These are phyloP conservation scores for Erodium maritimum DNA, from an alignment of 345 rosid species.

Conservation along the genomic window DNA sequence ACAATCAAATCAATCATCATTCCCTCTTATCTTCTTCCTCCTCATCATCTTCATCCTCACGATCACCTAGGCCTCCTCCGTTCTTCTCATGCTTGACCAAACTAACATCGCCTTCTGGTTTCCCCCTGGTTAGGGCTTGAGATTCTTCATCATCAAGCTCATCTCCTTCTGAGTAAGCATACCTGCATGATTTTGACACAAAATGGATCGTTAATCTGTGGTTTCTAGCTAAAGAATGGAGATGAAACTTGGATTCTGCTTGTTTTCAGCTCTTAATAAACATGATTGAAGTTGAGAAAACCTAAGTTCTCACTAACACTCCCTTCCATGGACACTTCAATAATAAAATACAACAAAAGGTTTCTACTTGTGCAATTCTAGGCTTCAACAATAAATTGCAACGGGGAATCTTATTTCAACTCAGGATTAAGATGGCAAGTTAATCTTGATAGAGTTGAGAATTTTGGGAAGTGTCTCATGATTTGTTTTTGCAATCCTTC, in stretches of 20 bases:
- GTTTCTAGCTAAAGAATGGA: background rate
- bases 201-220: background rate
- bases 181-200: conserved; percentile 25
- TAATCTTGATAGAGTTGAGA: background rate
- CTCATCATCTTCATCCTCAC: conserved; percentile 36
- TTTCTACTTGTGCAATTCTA: too few species aligned
- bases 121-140: conserved; percentile 55
- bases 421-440: background rate
- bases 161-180: conserved; percentile 72
- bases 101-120: conserved; percentile 52
- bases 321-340: background rate
- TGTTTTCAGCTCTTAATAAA: background rate
- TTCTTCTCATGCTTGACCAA: conserved; percentile 53
- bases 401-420: background rate
- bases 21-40: conserved; percentile 72
- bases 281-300: background rate
- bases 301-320: background rate
- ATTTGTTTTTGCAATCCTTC: background rate
- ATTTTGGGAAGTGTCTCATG: background rate
- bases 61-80: conserved; percentile 9
- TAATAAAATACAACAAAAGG: too few species aligned
- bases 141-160: conserved; percentile 59
- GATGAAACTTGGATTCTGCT: background rate
- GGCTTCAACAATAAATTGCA: background rate
- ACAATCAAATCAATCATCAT: conserved; percentile 16